Conservation (phyloP, 2,329 filamentous ascomycete species). For the Sarocladiaceae sp. region DNA sequence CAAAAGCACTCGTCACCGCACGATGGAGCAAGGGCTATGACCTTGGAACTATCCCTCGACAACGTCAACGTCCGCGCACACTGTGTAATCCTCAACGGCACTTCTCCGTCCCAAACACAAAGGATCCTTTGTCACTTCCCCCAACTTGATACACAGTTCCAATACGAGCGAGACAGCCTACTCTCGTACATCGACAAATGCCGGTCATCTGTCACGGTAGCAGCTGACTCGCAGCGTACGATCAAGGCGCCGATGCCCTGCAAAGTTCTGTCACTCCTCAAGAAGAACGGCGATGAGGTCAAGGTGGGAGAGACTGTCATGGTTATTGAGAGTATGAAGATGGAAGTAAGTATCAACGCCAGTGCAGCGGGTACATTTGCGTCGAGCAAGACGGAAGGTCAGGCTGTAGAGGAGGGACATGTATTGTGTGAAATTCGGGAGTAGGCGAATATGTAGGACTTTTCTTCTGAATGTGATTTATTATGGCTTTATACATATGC, state of each 20-base stretch:
- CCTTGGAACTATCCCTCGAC: neutral
- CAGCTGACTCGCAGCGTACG: neutral
- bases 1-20: no score
- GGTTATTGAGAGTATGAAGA: conserved; percentile 23
- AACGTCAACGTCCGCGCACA: neutral
- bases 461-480: no score
- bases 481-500: no score
- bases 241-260: conserved; percentile 21
- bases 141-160: conserved; percentile 8
- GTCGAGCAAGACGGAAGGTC: neutral
- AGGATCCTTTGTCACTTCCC: neutral
- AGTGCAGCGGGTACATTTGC: neutral
- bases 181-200: conserved; percentile 18
- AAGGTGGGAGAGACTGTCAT: conserved; percentile 17
- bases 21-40: neutral
- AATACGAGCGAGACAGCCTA: conserved; percentile 16
- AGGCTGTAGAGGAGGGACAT: neutral
- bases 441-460: no score
- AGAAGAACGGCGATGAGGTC: conserved; percentile 15
- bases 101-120: neutral
- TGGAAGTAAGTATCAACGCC: conserved; percentile 19
- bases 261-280: conserved; percentile 18
- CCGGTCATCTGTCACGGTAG: conserved; percentile 4
- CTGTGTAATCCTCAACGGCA: neutral
- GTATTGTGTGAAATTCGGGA: conserved; percentile 1